A percentile compares a stretch with the other conserved stretches of the same genome.
These are phyloP conservation scores for Cichorium intybus DNA, from an alignment of 140 eudicot genomes.

Conservation along the genomic window DNA sequence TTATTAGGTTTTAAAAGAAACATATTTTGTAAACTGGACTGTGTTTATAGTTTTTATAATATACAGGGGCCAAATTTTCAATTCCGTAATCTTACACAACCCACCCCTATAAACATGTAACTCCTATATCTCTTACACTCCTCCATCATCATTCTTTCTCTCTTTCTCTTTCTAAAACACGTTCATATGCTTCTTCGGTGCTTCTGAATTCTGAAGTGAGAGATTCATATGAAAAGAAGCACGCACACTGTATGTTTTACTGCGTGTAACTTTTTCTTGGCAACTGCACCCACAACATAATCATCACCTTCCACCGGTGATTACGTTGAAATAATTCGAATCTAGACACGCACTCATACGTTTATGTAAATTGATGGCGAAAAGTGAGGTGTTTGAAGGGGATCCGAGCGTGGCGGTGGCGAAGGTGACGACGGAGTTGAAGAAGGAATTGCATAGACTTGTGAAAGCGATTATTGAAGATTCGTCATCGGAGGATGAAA, in stretches of 20 bases:
- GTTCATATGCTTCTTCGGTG: slow-evolving; percentile 16
- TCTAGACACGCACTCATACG: background rate
- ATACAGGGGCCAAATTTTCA: background rate
- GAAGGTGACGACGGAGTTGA: slow-evolving; percentile 56
- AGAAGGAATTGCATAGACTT: slow-evolving; percentile 56
- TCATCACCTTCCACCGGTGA: slow-evolving; percentile 10
- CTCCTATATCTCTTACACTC: slow-evolving; percentile 20
- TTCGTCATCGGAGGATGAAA: slow-evolving; percentile 36
- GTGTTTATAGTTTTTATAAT: background rate
- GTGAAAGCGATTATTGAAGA: slow-evolving; percentile 48
- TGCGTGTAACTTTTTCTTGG: background rate
- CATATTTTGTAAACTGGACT: background rate
- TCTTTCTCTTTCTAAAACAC: slow-evolving; percentile 14
- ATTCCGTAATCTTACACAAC: slow-evolving; percentile 15
- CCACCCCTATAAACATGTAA: slow-evolving; percentile 25
- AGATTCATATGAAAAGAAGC: slow-evolving; percentile 1
- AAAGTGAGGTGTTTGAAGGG: slow-evolving; percentile 49
- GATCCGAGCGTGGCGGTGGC: slow-evolving; percentile 34
- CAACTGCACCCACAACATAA: background rate
- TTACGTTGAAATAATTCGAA: background rate
- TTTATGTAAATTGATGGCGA: slow-evolving; percentile 49
- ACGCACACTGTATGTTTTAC: background rate
- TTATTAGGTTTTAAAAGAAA: background rate
- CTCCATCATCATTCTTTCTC: slow-evolving; percentile 18
- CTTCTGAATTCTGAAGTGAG: slow-evolving; percentile 13